Percentiles rank a stretch among this genome's conserved stretches.
phyloP scores from a whole-genome alignment of 305 asterid genomes.

The Fraxinus albicans region DNA sequence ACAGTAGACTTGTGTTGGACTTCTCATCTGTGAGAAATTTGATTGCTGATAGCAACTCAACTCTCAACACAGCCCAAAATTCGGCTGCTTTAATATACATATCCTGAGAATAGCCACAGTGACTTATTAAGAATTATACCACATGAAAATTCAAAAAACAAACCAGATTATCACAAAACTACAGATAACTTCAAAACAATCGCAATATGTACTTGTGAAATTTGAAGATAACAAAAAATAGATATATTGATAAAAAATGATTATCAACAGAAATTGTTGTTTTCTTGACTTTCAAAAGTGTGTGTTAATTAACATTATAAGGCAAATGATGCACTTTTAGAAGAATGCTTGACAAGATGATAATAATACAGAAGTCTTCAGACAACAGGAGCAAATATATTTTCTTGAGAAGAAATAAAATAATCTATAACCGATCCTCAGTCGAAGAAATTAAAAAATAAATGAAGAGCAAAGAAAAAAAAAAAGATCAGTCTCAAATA shows the following conservation, averaged over 20 bases:
- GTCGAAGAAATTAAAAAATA: not conserved
- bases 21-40: constrained; percentile 49
- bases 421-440: not conserved
- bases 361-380: constrained; percentile 11
- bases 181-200: not conserved
- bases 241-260: not conserved
- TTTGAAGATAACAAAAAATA: constrained; percentile 4
- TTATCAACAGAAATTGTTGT: not conserved
- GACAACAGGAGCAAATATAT: constrained; percentile 5
- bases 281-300: not conserved
- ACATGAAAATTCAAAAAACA: constrained; percentile 15
- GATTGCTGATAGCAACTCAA: constrained; percentile 80
- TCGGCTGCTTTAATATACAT: constrained; percentile 84
- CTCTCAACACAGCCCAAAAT: constrained; percentile 92
- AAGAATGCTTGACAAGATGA: constrained; percentile 4
- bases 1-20: constrained; percentile 71
- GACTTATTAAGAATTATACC: constrained; percentile 11
- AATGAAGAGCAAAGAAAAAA: constrained; percentile 9
- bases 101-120: constrained; percentile 51
- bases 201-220: not conserved
- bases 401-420: constrained; percentile 10
- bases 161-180: constrained; percentile 8
- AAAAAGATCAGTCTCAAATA: constrained; percentile 6
- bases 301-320: not conserved
- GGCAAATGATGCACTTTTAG: not conserved